These are phyloP conservation scores for Calonectria montana DNA, from an alignment of 2,329 filamentous ascomycete genomes.

Conservation along the genomic window DNA sequence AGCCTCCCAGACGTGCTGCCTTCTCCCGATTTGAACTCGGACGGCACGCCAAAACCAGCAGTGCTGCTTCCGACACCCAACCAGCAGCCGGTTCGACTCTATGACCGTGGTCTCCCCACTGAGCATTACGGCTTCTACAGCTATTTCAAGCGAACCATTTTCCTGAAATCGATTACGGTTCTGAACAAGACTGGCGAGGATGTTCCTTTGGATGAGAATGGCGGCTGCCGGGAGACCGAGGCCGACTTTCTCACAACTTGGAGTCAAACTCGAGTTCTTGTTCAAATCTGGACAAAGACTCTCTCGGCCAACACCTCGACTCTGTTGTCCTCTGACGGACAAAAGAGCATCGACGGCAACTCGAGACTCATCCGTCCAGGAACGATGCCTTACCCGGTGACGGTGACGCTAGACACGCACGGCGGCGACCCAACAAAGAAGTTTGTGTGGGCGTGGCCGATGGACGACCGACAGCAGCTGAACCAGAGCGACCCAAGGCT, in stretches of 20 bases:
- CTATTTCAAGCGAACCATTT: constrained; percentile 90
- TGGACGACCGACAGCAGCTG: constrained; percentile 60
- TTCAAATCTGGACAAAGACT: constrained; percentile 73
- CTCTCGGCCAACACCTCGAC: constrained; percentile 57
- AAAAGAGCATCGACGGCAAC: constrained; percentile 40
- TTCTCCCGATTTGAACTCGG: constrained; percentile 68
- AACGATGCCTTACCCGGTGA: constrained; percentile 73
- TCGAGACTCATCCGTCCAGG: constrained; percentile 58
- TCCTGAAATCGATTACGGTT: constrained; percentile 71
- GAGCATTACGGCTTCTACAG: constrained; percentile 97
- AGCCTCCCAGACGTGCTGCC: constrained; percentile 65
- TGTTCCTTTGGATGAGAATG: constrained; percentile 62
- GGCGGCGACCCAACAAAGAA: constrained; percentile 66
- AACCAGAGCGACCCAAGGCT: constrained; percentile 56
- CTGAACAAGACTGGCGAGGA: constrained; percentile 59
- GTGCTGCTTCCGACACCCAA: constrained; percentile 76
- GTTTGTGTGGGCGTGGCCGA: constrained; percentile 64
- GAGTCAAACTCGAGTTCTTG: constrained; percentile 70
- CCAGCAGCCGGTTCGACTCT: constrained; percentile 86
- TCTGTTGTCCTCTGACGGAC: constrained; percentile 44
- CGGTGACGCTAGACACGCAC: constrained; percentile 70
- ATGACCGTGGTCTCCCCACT: constrained; percentile 80
- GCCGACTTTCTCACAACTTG: constrained; percentile 69
- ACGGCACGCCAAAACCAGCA: constrained; percentile 80
- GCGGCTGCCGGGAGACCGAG: constrained; percentile 64